Evolutionary conservation across 179 eudicot genomes (phyloP).

Genomic region (Amaranthus tricolor): DNA sequence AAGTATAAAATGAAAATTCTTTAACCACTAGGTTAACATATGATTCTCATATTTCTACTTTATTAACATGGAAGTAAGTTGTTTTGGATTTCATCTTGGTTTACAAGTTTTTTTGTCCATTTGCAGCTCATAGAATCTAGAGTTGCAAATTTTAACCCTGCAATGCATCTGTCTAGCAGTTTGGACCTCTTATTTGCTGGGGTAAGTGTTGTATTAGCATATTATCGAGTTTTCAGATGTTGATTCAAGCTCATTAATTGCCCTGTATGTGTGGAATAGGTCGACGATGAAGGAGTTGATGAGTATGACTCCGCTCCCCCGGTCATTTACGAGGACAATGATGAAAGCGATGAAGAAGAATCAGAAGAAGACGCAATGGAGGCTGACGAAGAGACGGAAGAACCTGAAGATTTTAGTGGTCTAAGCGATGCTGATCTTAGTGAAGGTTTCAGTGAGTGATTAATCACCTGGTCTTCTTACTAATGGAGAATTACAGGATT

Average conservation of each 20-base stretch:
- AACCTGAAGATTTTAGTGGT: constrained; percentile 42
- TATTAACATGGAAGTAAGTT: not conserved
- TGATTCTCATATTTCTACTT: not conserved
- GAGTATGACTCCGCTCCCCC: constrained; percentile 43
- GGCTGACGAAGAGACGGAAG: constrained; percentile 49
- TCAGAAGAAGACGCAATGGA: constrained; percentile 71
- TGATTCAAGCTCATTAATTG: not conserved
- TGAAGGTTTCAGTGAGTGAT: constrained; percentile 36
- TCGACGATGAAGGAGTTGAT: constrained; percentile 46
- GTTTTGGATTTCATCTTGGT: not conserved
- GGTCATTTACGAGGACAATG: constrained; percentile 54
- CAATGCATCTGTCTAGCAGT: constrained; percentile 52
- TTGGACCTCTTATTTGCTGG: constrained; percentile 62
- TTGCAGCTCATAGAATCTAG: constrained; percentile 81
- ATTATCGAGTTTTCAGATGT: not conserved
- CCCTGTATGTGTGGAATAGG: constrained; percentile 32
- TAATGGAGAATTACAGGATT: not conserved
- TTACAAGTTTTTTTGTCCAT: not conserved
- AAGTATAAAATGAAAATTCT: not conserved
- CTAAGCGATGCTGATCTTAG: constrained; percentile 51
- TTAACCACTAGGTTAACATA: too few relatives aligned
- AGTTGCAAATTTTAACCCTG: constrained; percentile 54
- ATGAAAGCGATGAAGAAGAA: constrained; percentile 59
- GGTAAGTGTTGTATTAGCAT: constrained; percentile 40
- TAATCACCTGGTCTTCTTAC: too few relatives aligned